Evolutionary conservation across 176 grass and related monocot species (phyloP).

Genomic region (Avena insularis): DNA sequence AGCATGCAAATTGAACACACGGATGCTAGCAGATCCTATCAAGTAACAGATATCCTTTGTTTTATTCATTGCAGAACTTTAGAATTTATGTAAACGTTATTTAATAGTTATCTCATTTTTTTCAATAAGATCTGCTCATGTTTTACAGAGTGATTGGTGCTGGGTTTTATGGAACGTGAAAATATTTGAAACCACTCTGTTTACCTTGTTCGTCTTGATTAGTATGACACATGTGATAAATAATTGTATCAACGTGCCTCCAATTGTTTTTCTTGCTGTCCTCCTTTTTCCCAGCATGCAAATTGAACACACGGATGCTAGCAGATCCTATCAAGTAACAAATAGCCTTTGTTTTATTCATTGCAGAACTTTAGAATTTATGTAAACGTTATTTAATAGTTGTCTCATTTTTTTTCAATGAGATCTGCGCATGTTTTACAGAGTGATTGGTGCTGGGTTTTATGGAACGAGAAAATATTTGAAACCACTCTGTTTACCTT

Average conservation of each 20-base stretch:
- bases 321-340: not conserved
- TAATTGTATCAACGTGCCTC: not conserved
- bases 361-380: not conserved
- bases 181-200: too few species aligned
- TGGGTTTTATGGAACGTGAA: too few species aligned
- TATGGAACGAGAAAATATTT: too few species aligned
- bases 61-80: not conserved
- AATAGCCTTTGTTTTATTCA: not conserved
- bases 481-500: too few species aligned
- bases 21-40: not conserved
- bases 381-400: not conserved
- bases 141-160: too few species aligned
- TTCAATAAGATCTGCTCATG: too few species aligned
- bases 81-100: not conserved
- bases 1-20: too few species aligned
- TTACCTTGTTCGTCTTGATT: too few species aligned
- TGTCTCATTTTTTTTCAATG: too few species aligned
- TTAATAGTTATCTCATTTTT: not conserved
- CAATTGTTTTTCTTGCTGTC: not conserved
- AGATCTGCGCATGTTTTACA: too few species aligned
- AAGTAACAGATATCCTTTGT: not conserved
- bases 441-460: too few species aligned
- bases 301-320: not conserved
- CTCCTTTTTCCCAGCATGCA: not conserved
- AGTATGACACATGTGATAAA: too few species aligned